Evolutionary conservation across 1,139 yeast species (phyloP).

Genomic region (Saccharomycopsis phalli): DNA sequence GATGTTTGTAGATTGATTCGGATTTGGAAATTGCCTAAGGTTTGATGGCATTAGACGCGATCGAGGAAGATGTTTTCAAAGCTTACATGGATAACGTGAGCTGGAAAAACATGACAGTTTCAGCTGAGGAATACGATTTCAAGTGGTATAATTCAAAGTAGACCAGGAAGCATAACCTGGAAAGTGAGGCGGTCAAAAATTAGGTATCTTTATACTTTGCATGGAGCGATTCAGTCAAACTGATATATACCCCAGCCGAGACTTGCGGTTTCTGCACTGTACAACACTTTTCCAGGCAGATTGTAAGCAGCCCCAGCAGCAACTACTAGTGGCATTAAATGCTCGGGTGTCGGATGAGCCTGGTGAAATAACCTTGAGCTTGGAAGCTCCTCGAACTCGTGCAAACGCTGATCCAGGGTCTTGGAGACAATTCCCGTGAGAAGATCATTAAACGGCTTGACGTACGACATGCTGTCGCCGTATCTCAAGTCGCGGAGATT

Average conservation of each 20-base stretch:
- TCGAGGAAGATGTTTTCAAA: no score
- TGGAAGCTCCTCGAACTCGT: constrained; percentile 29
- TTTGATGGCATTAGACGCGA: no score
- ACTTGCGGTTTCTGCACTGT: constrained; percentile 36
- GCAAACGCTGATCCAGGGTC: constrained; percentile 26
- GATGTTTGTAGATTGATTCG: no score
- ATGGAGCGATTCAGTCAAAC: no score
- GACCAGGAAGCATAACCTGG: no score
- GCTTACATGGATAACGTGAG: no score
- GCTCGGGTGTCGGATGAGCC: constrained; percentile 74
- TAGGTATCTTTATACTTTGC: no score
- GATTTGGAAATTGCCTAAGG: no score
- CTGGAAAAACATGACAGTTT: no score
- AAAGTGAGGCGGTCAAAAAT: no score
- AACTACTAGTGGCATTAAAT: constrained; percentile 59
- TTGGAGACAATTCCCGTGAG: constrained; percentile 32
- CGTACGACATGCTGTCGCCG: constrained; percentile 38
- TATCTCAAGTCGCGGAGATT: constrained; percentile 48
- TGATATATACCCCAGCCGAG: constrained; percentile 64
- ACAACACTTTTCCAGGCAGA: constrained; percentile 37
- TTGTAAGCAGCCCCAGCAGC: constrained; percentile 50
- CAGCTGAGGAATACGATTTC: no score
- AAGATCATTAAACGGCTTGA: constrained; percentile 39
- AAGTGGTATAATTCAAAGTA: no score
- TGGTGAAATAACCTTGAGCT: constrained; percentile 32